Evolutionary conservation across 2,329 filamentous ascomycete species (phyloP), one percentile per base, ranked within the genome.

Genomic region (Coniosporium tulheliwenetii): DNA sequence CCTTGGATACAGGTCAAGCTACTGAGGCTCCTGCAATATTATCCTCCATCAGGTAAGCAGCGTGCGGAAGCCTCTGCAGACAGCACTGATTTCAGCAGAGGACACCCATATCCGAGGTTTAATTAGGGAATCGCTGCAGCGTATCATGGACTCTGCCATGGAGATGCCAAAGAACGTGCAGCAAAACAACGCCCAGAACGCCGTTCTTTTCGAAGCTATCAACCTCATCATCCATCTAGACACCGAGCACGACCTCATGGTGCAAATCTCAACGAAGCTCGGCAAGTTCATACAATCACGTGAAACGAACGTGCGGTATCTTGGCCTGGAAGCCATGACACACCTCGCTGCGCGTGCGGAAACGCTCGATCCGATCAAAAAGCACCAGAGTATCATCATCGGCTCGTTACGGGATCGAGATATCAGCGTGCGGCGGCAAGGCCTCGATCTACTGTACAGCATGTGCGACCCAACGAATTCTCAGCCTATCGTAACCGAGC

Each of bases 401-500:
- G 85, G 86, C 30, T 95, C 91, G 0, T 69, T 98, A 36, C 85
- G 91, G 56, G 91, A 98, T 58, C 75, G 91, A 44, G 91, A 98
- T 60, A 98, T 98, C 53, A 96, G 89, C 56, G 91, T 98, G 37
- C 79, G 93, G 45, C 77, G 91, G 50, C 96, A 98, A 63, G 91
- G 89, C 44, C 72, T 98, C 38, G 93, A 98, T 62, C 66, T 98
- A 42, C 73, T 98, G 30, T 98, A 98, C 73, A 98, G 91, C 75
- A 98, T 98, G 91, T 98, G 93, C 60, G 91, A 98, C 61, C 76
- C 83, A 30, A 80, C 80, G n/a, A 98, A 98, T 60, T 86, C 91
- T 7, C 82, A 85, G 48, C 79, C 85, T 8, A 93, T 98, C 49
- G 91, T 98, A 33, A 81, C 83, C 44, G 91, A 98, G 64, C 77